These are phyloP conservation scores for Fraxinus angustifolia DNA, from an alignment of 305 asterid genomes.

Conservation along the genomic window DNA sequence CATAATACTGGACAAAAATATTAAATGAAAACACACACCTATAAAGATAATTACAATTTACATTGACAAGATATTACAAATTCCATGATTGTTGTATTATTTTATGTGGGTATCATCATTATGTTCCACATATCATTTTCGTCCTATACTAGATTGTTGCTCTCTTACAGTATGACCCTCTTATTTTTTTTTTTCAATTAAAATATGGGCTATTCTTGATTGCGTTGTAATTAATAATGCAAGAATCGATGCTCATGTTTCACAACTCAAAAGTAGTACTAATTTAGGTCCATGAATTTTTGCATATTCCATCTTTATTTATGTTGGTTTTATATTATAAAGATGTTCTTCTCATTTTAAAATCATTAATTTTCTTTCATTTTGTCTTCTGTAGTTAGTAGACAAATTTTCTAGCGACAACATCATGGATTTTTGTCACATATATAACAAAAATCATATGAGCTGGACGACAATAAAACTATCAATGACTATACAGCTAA, in stretches of 20 bases:
- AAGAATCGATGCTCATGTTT: slow-evolving; percentile 27
- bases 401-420: neutral
- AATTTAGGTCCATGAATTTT: neutral
- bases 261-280: slow-evolving; percentile 39
- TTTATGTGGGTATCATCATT: slow-evolving; percentile 10
- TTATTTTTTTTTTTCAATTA: neutral
- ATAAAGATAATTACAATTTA: neutral
- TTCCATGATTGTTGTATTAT: neutral
- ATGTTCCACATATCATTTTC: slow-evolving; percentile 12
- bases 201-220: slow-evolving; percentile 8
- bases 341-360: neutral
- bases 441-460: neutral
- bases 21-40: neutral
- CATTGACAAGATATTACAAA: neutral
- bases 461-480: neutral
- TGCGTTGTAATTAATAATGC: neutral
- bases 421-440: neutral
- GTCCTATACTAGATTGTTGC: neutral
- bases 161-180: neutral
- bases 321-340: neutral
- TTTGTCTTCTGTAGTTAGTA: neutral
- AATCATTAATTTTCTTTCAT: neutral
- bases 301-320: neutral
- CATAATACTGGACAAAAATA: neutral
- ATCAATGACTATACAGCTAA: neutral